Conservation (phyloP, 2,329 filamentous ascomycete genomes). For the Coniochaeta prunicola region DNA sequence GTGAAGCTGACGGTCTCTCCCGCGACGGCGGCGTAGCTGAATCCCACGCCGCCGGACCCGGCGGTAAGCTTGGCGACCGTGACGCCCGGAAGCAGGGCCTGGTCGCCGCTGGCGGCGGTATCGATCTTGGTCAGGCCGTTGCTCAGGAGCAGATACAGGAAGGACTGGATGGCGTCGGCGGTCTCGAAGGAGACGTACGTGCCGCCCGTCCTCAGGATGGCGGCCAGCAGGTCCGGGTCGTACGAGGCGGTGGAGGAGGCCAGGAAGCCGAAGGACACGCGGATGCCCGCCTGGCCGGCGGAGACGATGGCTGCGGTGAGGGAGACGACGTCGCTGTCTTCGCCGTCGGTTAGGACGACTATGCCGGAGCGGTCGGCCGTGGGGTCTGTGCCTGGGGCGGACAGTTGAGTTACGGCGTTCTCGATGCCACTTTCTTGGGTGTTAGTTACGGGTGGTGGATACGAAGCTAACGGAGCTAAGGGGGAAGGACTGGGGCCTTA, state of each 20-base stretch:
- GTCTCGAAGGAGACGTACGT: constrained; percentile 11
- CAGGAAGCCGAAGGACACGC: constrained; percentile 14
- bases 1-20: constrained; percentile 9
- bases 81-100: constrained; percentile 9
- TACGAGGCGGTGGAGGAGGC: constrained; percentile 5
- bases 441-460: background rate
- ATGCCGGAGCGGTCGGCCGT: constrained; percentile 11
- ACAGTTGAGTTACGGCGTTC: constrained; percentile 10
- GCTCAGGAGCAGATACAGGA: constrained; percentile 11
- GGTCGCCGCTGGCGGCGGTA: constrained; percentile 2
- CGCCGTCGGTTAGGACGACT: constrained; percentile 13
- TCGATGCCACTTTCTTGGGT: constrained; percentile 7
- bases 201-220: constrained; percentile 9
- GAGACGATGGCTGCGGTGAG: constrained; percentile 8
- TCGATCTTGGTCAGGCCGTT: constrained; percentile 11
- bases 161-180: constrained; percentile 11
- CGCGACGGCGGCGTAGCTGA: constrained; percentile 7
- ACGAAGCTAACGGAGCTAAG: background rate
- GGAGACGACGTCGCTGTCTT: constrained; percentile 8
- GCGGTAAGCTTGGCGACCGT: constrained; percentile 8
- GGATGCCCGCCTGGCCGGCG: constrained; percentile 9
- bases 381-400: constrained; percentile 3
- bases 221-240: constrained; percentile 5
- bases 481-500: background rate
- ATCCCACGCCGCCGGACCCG: constrained; percentile 4